Percentiles rank a stretch among this genome's conserved stretches.
Conservation (phyloP, 345 rosid species). For the Eucalyptus pumila region DNA sequence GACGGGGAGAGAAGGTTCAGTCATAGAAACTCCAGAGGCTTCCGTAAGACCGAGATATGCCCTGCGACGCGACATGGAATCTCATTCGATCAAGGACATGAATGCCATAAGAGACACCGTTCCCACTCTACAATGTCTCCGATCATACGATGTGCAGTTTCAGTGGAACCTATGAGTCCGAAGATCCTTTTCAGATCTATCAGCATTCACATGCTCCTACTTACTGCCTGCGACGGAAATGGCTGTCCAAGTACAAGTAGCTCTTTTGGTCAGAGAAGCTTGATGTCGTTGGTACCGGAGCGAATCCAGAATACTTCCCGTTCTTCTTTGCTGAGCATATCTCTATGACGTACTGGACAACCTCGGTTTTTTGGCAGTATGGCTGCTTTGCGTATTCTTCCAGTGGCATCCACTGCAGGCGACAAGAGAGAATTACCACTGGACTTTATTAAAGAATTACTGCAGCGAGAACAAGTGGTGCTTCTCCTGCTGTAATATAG, state of each 20-base stretch:
- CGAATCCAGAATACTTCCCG: constrained; percentile 18
- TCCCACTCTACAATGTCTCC: not conserved
- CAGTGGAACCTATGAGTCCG: not conserved
- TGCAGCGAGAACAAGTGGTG: not conserved
- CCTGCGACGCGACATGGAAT: not conserved
- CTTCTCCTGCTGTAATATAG: not conserved
- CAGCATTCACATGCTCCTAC: not conserved
- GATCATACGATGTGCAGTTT: not conserved
- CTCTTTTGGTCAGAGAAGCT: constrained; percentile 2
- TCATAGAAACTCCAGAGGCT: not conserved
- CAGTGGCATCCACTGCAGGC: constrained; percentile 68
- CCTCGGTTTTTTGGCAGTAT: constrained; percentile 7
- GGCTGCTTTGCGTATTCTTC: constrained; percentile 28
- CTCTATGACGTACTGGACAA: constrained; percentile 2
- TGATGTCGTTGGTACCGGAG: not conserved
- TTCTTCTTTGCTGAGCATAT: constrained; percentile 16
- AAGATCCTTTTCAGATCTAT: not conserved
- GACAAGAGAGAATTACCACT: not conserved
- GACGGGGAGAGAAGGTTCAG: not conserved
- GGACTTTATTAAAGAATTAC: not conserved
- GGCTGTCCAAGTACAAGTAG: constrained; percentile 1
- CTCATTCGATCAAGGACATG: not conserved
- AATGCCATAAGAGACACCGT: not conserved
- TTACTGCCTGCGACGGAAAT: not conserved
- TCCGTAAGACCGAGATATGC: not conserved